Conservation (phyloP, 495 filamentous ascomycete genomes). For the Aspergillus taichungensis region DNA sequence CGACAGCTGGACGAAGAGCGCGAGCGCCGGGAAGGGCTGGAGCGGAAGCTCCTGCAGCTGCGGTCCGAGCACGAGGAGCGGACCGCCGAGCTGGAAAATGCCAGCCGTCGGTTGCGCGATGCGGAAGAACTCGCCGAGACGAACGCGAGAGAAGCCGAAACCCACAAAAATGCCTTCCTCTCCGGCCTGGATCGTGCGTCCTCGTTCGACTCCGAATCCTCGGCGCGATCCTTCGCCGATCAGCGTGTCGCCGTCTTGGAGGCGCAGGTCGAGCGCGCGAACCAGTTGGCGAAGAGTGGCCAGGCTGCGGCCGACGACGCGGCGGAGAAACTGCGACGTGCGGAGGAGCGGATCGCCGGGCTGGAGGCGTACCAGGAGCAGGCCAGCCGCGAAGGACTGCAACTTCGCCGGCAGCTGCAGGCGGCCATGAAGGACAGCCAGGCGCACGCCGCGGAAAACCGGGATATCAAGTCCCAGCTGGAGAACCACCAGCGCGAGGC, state of each 20-base stretch:
- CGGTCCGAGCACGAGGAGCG: conserved; percentile 79
- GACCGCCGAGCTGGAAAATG: conserved; percentile 67
- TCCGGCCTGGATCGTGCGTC: conserved; percentile 63
- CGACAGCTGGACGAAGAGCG: conserved; percentile 80
- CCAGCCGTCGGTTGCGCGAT: conserved; percentile 66
- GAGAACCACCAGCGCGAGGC: conserved; percentile 79
- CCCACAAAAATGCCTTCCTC: conserved; percentile 76
- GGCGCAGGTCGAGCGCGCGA: conserved; percentile 68
- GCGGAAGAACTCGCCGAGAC: conserved; percentile 87
- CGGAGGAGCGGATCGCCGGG: conserved; percentile 92
- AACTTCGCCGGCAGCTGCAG: conserved; percentile 83
- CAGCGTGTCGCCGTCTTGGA: conserved; percentile 74
- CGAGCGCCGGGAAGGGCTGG: conserved; percentile 62
- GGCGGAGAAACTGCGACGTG: conserved; percentile 78
- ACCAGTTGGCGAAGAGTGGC: conserved; percentile 72
- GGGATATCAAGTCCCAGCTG: conserved; percentile 68
- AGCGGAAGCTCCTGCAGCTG: conserved; percentile 69
- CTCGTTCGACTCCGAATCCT: conserved; percentile 36
- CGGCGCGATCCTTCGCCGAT: conserved; percentile 48
- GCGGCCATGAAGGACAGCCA: conserved; percentile 72
- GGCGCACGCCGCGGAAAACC: conserved; percentile 61
- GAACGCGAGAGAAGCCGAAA: conserved; percentile 76
- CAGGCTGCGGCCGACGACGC: conserved; percentile 84
- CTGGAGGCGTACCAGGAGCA: conserved; percentile 97
- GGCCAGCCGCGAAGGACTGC: conserved; percentile 81